Conservation (phyloP, 139 green algal genomes). For the Chlorella sorokiniana region DNA sequence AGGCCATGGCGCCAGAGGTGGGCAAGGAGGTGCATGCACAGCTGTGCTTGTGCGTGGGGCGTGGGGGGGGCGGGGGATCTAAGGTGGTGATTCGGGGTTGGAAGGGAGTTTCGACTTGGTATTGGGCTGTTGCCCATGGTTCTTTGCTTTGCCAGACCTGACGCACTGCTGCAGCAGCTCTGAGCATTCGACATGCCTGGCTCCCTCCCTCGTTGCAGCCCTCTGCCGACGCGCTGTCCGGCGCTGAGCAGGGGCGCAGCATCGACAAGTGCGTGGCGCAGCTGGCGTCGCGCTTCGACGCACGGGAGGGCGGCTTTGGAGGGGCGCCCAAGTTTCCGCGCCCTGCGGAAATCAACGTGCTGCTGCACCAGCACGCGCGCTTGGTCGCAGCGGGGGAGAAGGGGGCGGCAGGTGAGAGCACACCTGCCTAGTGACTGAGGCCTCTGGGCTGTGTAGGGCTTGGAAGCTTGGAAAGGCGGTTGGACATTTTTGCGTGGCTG, state of each 20-base stretch:
- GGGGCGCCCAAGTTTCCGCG: constrained; percentile 89
- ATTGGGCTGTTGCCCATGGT: too few relatives aligned
- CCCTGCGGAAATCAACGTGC: constrained; percentile 78
- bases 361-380: constrained; percentile 58
- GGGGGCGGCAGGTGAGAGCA: constrained; percentile 4
- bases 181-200: too few relatives aligned
- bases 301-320: constrained; percentile 78
- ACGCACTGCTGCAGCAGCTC: too few relatives aligned
- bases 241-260: not conserved
- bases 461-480: too few relatives aligned
- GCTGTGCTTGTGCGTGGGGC: too few relatives aligned
- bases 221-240: constrained; percentile 23
- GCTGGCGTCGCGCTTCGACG: constrained; percentile 68
- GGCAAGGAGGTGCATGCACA: not conserved
- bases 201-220: not conserved
- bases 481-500: too few relatives aligned
- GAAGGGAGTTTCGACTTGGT: too few relatives aligned
- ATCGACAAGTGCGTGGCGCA: constrained; percentile 47
- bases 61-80: too few relatives aligned
- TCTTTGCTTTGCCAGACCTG: too few relatives aligned
- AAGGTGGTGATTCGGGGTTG: too few relatives aligned
- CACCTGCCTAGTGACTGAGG: too few relatives aligned
- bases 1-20: constrained; percentile 33
- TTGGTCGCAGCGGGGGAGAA: constrained; percentile 17
- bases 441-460: not conserved